Evolutionary conservation across 768 basidiomycete genomes (phyloP).

Genomic region (Lactifluus piperatus): DNA sequence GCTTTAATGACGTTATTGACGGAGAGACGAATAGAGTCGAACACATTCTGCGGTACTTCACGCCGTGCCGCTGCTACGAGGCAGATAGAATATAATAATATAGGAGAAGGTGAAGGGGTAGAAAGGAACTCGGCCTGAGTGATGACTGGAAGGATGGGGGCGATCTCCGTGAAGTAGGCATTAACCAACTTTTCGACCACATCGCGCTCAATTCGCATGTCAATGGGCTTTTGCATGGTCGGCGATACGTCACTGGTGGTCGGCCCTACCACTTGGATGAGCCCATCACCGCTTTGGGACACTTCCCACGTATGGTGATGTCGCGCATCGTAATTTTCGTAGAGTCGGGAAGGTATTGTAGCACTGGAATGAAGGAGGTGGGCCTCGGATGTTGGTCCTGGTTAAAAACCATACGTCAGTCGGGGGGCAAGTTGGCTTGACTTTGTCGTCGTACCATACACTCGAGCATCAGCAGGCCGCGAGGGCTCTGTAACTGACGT

Average conservation of each 20-base stretch:
- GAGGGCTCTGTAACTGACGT: constrained; percentile 42
- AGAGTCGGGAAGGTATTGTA: constrained; percentile 73
- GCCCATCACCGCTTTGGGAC: constrained; percentile 72
- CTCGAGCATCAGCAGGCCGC: constrained; percentile 46
- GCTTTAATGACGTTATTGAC: constrained; percentile 82
- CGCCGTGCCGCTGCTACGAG: constrained; percentile 83
- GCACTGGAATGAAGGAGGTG: constrained; percentile 89
- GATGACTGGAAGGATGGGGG: constrained; percentile 84
- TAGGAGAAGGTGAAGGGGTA: constrained; percentile 58
- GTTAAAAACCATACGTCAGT: background rate
- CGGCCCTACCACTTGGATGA: constrained; percentile 74
- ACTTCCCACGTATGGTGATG: constrained; percentile 88
- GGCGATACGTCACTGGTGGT: constrained; percentile 45
- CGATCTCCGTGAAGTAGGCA: constrained; percentile 82
- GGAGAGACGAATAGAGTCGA: constrained; percentile 79
- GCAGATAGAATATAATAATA: constrained; percentile 91
- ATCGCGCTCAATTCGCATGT: constrained; percentile 68
- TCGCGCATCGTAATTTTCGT: constrained; percentile 80
- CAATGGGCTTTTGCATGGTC: constrained; percentile 51
- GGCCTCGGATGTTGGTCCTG: constrained; percentile 81
- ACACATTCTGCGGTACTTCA: constrained; percentile 76
- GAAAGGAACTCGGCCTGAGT: constrained; percentile 83
- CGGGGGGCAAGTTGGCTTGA: background rate
- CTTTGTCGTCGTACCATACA: constrained; percentile 35
- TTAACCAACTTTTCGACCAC: constrained; percentile 79